These are phyloP conservation scores for Vishniacozyma victoriae DNA, from an alignment of 768 basidiomycete species.

Conservation along the genomic window DNA sequence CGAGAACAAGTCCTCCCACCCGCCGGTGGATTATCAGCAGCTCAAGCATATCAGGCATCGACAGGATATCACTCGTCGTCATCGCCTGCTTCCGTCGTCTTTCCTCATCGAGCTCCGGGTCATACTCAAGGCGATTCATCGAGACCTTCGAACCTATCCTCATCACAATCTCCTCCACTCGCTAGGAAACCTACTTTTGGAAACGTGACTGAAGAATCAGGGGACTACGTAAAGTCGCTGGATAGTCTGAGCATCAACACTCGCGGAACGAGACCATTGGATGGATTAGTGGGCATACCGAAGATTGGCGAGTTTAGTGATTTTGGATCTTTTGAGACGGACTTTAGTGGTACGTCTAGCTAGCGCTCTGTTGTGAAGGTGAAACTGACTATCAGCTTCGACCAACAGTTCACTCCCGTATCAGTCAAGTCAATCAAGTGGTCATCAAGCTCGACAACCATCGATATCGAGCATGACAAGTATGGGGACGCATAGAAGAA, in stretches of 20 bases:
- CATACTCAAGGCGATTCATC: constrained; percentile 1
- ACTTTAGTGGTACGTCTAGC: no score
- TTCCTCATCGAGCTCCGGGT: constrained; percentile 20
- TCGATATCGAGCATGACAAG: constrained; percentile 14
- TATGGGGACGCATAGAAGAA: constrained; percentile 29
- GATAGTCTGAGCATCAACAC: constrained; percentile 20
- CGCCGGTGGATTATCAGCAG: constrained; percentile 12
- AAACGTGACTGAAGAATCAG: constrained; percentile 13
- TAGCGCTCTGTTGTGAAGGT: no score
- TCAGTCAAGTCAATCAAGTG: background rate
- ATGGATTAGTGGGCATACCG: constrained; percentile 17
- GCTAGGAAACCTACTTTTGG: background rate
- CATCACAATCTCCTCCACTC: constrained; percentile 6
- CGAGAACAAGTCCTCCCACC: no score
- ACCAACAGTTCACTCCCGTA: no score
- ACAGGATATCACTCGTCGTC: constrained; percentile 9
- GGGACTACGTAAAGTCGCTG: constrained; percentile 14
- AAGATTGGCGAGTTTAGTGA: constrained; percentile 4
- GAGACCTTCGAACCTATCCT: background rate
- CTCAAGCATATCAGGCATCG: constrained; percentile 23
- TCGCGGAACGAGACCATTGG: constrained; percentile 19
- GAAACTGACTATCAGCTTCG: no score
- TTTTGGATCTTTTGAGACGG: background rate
- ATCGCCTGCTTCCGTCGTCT: constrained; percentile 23
- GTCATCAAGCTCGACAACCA: background rate